phyloP scores from a whole-genome alignment of 1,284 basidiomycete genomes.

The Baeospora myosura region DNA sequence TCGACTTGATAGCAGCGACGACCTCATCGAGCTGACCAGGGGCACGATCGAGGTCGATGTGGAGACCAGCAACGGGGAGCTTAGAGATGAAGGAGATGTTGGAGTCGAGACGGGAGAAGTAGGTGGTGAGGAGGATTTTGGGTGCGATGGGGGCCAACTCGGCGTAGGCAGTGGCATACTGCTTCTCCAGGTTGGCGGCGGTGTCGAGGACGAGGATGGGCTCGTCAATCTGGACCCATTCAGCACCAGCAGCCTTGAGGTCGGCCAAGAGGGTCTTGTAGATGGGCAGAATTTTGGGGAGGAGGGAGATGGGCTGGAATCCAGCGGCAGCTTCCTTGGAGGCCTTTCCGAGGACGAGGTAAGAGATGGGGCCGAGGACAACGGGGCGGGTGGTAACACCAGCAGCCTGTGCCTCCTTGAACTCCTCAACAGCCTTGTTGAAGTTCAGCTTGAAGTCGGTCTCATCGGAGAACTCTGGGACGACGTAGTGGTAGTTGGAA shows the following conservation, averaged over 20 bases:
- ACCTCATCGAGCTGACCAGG: conserved; percentile 86
- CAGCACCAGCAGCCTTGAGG: conserved; percentile 89
- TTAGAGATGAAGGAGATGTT: conserved; percentile 89
- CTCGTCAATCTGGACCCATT: conserved; percentile 96
- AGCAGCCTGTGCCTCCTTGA: conserved; percentile 88
- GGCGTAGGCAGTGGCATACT: conserved; percentile 80
- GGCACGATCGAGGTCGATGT: conserved; percentile 95
- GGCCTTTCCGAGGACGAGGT: conserved; percentile 90
- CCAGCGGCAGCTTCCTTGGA: conserved; percentile 78
- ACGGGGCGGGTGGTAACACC: conserved; percentile 94
- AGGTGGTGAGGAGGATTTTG: conserved; percentile 91
- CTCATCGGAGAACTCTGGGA: conserved; percentile 90
- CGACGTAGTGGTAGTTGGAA: conserved; percentile 99
- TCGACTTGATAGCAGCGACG: conserved; percentile 77
- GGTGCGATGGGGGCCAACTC: conserved; percentile 79
- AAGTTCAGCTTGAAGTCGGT: conserved; percentile 93
- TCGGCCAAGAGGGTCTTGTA: conserved; percentile 90
- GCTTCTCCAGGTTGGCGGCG: conserved; percentile 72
- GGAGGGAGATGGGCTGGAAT: conserved; percentile 89
- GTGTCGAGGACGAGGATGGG: conserved; percentile 92
- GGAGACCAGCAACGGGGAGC: conserved; percentile 90
- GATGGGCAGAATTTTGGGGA: conserved; percentile 85
- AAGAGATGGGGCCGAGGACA: conserved; percentile 92
- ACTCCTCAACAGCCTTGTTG: conserved; percentile 95
- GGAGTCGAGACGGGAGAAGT: conserved; percentile 93